These are phyloP conservation scores for Penicillium olsonii DNA, from an alignment of 2,329 filamentous ascomycete genomes.

Conservation along the genomic window DNA sequence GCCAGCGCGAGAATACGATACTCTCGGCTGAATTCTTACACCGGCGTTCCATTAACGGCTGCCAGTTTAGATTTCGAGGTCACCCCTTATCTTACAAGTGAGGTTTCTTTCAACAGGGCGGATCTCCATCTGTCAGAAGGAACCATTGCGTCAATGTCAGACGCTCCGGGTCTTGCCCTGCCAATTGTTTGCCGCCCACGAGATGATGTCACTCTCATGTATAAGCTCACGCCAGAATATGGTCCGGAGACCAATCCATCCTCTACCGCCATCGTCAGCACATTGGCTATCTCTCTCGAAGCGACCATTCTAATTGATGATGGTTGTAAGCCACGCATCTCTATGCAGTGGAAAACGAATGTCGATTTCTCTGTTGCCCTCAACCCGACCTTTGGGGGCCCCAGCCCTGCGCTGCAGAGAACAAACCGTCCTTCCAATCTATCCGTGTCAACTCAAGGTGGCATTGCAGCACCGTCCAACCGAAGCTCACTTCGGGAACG, in stretches of 20 bases:
- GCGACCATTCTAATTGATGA: conserved; percentile 43
- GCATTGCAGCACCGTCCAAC: conserved; percentile 22
- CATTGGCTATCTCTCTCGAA: conserved; percentile 51
- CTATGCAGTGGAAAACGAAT: conserved; percentile 52
- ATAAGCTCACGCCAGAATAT: conserved; percentile 50
- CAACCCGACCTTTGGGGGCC: conserved; percentile 50
- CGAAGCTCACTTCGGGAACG: conserved; percentile 39
- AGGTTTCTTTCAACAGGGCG: conserved; percentile 52
- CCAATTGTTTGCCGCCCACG: conserved; percentile 51
- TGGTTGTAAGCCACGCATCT: conserved; percentile 46
- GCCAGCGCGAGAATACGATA: conserved; percentile 59
- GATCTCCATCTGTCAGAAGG: conserved; percentile 51
- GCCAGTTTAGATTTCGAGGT: conserved; percentile 59
- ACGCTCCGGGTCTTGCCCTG: conserved; percentile 34
- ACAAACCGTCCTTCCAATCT: conserved; percentile 48
- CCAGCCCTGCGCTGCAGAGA: conserved; percentile 48
- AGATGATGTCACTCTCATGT: conserved; percentile 60
- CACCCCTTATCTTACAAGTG: conserved; percentile 53
- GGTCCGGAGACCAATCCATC: conserved; percentile 38
- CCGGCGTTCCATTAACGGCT: conserved; percentile 49
- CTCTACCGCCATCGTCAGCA: conserved; percentile 40
- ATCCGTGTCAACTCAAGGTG: conserved; percentile 32
- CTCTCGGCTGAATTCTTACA: conserved; percentile 48
- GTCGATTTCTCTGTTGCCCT: conserved; percentile 51
- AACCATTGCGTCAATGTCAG: conserved; percentile 46